These are phyloP conservation scores for Polyporus tsugae DNA, from an alignment of 1,284 basidiomycete genomes.

Conservation along the genomic window DNA sequence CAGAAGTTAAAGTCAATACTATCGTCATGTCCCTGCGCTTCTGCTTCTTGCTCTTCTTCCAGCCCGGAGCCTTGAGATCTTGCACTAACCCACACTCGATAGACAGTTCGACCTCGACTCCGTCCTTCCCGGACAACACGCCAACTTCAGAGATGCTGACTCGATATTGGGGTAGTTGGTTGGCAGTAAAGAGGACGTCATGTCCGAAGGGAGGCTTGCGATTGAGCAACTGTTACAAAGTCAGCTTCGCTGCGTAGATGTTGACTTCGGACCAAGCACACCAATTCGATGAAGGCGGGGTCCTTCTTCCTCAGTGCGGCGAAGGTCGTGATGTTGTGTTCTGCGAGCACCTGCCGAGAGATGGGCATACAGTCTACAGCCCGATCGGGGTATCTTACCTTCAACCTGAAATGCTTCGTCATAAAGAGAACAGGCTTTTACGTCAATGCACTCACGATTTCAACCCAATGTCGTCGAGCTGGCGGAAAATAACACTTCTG, in stretches of 20 bases:
- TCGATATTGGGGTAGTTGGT: conserved; percentile 70
- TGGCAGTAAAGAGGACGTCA: conserved; percentile 66
- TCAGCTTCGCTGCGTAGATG: not conserved
- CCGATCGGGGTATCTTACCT: conserved; percentile 46
- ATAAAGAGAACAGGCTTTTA: not conserved
- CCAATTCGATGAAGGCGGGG: conserved; percentile 68
- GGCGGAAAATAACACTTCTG: conserved; percentile 77
- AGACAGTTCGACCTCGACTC: conserved; percentile 66
- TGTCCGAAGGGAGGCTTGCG: conserved; percentile 77
- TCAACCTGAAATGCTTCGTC: conserved; percentile 51
- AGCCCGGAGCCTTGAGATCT: conserved; percentile 37
- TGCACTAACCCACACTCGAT: conserved; percentile 62
- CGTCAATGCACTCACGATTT: conserved; percentile 69
- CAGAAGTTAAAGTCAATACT: conserved; percentile 77
- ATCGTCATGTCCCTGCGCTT: conserved; percentile 65
- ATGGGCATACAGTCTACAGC: not conserved
- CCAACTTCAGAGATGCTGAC: conserved; percentile 58
- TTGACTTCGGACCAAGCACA: conserved; percentile 36
- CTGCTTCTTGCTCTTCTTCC: conserved; percentile 56
- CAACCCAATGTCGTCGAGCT: conserved; percentile 84
- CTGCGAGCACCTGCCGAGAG: conserved; percentile 67
- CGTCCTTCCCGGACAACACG: conserved; percentile 47
- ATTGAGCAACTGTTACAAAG: conserved; percentile 66
- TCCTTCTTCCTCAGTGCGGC: conserved; percentile 61
- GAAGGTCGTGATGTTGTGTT: conserved; percentile 74